Conservation (phyloP, 2,329 filamentous ascomycete genomes). For the Sporothrix pallida region DNA sequence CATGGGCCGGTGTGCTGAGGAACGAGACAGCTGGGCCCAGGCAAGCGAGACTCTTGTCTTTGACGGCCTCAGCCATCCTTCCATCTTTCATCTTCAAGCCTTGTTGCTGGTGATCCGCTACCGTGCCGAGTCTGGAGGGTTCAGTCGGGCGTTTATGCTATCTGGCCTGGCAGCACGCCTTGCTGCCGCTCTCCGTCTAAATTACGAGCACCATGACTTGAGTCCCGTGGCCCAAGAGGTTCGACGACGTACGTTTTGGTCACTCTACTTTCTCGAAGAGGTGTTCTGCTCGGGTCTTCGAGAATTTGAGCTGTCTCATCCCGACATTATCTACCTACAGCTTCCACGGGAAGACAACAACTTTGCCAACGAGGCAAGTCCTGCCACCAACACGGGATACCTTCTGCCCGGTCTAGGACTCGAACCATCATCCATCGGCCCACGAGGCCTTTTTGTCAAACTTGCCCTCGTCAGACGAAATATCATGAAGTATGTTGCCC, state of each 20-base stretch:
- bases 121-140: conserved; percentile 13
- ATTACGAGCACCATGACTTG: conserved; percentile 26
- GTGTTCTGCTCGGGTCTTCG: conserved; percentile 26
- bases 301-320: conserved; percentile 24
- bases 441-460: conserved; percentile 23
- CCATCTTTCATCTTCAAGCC: conserved; percentile 26
- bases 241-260: conserved; percentile 29
- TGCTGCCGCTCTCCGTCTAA: conserved; percentile 14
- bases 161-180: conserved; percentile 3
- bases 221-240: conserved; percentile 25
- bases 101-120: conserved; percentile 24
- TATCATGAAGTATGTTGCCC: conserved; percentile 6
- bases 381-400: not conserved
- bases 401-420: not conserved
- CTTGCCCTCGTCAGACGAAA: not conserved
- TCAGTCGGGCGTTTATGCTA: conserved; percentile 24
- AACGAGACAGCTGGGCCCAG: conserved; percentile 8
- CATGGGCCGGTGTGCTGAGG: conserved; percentile 1
- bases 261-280: conserved; percentile 29
- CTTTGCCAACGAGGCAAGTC: conserved; percentile 11
- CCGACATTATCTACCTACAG: conserved; percentile 26
- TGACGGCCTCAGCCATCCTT: conserved; percentile 10
- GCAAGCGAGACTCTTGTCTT: conserved; percentile 21
- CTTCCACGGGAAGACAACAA: conserved; percentile 16
- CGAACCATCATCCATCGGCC: conserved; percentile 11